These are phyloP conservation scores for Colletotrichum truncatum DNA, from an alignment of 2,329 filamentous ascomycete species.

Conservation along the genomic window DNA sequence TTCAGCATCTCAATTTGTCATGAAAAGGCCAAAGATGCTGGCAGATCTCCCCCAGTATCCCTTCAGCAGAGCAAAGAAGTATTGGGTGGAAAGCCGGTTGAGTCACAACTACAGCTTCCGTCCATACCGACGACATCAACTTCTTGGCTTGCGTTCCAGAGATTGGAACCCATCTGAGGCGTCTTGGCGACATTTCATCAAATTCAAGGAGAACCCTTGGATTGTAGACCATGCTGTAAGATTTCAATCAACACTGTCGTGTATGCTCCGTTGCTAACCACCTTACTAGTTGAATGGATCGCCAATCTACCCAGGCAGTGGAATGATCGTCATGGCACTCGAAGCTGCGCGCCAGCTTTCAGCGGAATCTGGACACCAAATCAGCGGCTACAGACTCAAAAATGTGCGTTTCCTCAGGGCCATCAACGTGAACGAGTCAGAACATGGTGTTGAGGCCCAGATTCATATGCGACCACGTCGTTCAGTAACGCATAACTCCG, in stretches of 20 bases:
- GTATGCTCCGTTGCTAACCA: conserved; percentile 50
- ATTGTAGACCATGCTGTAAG: conserved; percentile 55
- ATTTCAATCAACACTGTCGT: conserved; percentile 53
- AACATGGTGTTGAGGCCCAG: conserved; percentile 13
- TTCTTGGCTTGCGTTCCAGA: conserved; percentile 55
- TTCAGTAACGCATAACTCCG: conserved; percentile 8
- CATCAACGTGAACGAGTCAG: background rate
- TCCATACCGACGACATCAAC: conserved; percentile 55
- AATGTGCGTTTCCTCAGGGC: conserved; percentile 3
- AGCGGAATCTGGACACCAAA: background rate
- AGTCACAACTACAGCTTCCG: conserved; percentile 53
- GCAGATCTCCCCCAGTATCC: conserved; percentile 60
- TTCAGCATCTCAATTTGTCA: background rate
- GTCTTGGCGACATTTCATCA: conserved; percentile 58
- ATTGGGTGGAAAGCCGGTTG: conserved; percentile 62
- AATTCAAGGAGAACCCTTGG: conserved; percentile 60
- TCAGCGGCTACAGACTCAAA: background rate
- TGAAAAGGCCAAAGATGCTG: conserved; percentile 36
- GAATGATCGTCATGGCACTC: conserved; percentile 58
- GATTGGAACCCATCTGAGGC: conserved; percentile 54
- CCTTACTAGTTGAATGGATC: conserved; percentile 50
- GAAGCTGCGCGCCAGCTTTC: conserved; percentile 52
- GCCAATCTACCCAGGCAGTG: conserved; percentile 59
- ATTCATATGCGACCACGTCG: conserved; percentile 19
- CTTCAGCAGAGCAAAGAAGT: conserved; percentile 60